Conservation (phyloP, 2,329 filamentous ascomycete species). For the Fusarium sp. region DNA sequence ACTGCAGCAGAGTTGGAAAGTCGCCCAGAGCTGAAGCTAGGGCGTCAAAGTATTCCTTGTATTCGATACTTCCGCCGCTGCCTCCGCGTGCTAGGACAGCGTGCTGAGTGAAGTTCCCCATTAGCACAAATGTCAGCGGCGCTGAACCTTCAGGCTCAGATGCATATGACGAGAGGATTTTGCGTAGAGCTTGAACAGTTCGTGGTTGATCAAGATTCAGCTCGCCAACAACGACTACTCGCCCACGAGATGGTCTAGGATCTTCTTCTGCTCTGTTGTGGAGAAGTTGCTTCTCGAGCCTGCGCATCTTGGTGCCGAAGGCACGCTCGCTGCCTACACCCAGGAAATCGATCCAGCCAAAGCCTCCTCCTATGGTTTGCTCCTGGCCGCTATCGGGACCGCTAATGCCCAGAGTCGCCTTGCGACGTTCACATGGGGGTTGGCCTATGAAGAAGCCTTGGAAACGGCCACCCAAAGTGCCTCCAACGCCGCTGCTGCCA, state of each 20-base stretch:
- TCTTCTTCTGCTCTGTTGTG: slow-evolving; percentile 54
- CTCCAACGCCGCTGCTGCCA: slow-evolving; percentile 85
- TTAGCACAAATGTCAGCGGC: slow-evolving; percentile 84
- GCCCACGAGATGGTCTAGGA: slow-evolving; percentile 58
- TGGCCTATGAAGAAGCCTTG: slow-evolving; percentile 91
- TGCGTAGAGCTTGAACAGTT: slow-evolving; percentile 84
- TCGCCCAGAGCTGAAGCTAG: slow-evolving; percentile 86
- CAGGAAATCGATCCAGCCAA: slow-evolving; percentile 97
- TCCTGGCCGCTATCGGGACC: slow-evolving; percentile 69
- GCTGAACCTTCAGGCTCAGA: slow-evolving; percentile 71
- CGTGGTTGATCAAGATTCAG: slow-evolving; percentile 86
- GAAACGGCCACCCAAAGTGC: slow-evolving; percentile 92
- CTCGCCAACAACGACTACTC: slow-evolving; percentile 84
- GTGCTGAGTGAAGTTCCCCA: slow-evolving; percentile 83
- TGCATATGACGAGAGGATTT: slow-evolving; percentile 81
- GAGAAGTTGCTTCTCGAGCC: slow-evolving; percentile 78
- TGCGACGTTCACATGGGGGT: slow-evolving; percentile 88
- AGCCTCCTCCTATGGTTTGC: slow-evolving; percentile 80
- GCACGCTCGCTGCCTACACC: slow-evolving; percentile 92
- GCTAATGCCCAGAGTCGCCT: slow-evolving; percentile 80
- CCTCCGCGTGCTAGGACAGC: slow-evolving; percentile 76
- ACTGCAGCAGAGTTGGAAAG: slow-evolving; percentile 82
- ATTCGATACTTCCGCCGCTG: slow-evolving; percentile 88
- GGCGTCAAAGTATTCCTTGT: slow-evolving; percentile 95
- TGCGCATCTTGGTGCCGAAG: slow-evolving; percentile 84